Percentiles rank a stretch among this genome's conserved stretches.
These are phyloP conservation scores for Pinus albicaulis DNA, from an alignment of 75 land plant genomes.

Conservation along the genomic window DNA sequence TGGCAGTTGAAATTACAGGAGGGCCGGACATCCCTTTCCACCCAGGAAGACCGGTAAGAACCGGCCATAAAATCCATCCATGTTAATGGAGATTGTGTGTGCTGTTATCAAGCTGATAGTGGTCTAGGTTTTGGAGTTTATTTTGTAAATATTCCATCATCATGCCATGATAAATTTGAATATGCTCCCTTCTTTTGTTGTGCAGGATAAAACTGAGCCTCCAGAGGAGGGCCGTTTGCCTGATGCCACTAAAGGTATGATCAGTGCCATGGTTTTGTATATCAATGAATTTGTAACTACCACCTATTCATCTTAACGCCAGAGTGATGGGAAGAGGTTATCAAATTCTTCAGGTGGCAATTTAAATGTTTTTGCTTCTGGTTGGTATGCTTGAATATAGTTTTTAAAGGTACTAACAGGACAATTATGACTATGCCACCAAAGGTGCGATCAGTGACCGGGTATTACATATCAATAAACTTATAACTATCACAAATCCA, in stretches of 20 bases:
- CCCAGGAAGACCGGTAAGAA: conserved; percentile 80
- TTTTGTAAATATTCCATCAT: background rate
- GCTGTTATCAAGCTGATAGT: background rate
- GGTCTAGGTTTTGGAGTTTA: background rate
- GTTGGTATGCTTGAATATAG: too few species aligned
- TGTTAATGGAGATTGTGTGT: background rate
- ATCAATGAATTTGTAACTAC: too few species aligned
- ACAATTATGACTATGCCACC: conserved; percentile 38
- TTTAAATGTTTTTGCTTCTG: too few species aligned
- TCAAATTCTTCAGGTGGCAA: too few species aligned
- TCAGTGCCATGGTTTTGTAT: background rate
- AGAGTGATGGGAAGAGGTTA: too few species aligned
- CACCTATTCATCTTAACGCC: too few species aligned
- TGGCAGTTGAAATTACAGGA: conserved; percentile 95
- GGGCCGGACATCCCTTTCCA: conserved; percentile 98
- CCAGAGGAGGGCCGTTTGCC: conserved; percentile 95
- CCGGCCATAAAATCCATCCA: too few species aligned
- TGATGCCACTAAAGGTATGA: conserved; percentile 78
- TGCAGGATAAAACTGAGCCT: conserved; percentile 76
- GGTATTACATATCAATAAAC: background rate
- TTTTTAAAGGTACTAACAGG: too few species aligned
- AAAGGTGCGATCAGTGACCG: conserved; percentile 41
- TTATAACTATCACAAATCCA: too few species aligned
- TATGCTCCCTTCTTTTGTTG: background rate
- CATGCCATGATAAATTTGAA: background rate